Base-by-base conservation (phyloP, 2,329 filamentous ascomycete genomes). In the Tolypocladium amazonense region DNA sequence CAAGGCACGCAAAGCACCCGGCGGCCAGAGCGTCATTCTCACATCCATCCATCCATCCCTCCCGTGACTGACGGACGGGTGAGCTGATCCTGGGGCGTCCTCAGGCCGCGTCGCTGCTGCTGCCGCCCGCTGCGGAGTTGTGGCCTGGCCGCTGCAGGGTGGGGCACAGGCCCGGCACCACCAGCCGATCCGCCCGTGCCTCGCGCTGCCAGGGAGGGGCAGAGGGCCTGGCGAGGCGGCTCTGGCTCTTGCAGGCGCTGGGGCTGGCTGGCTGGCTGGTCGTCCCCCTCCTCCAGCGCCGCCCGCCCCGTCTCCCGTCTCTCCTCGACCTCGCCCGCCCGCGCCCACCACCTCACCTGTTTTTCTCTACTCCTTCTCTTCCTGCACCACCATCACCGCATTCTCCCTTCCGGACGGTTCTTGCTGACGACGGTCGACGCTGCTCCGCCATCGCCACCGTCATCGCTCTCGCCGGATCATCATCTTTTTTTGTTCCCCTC, bases 131-230 rank as follows among this genome's bases (percentile, higher is more conserved):
- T 23, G 50, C 50, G 50, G 50, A 35, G 50, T 35, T 35, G 50
- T 53, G 50, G 50, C 50, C 50, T 53, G 50, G 50, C 50, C 50
- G 50, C 27, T 53, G 50, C 50, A 53, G 56, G 57, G 62, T 62
- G 62, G 62, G 50, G 58, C 60, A 56, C 27, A 59, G 59, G 58
- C 61, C 62, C 59, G 62, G 62, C 61, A 64, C 57, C 61, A 57
- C 62, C 62, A 58, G 63, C 63, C 63, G 63, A 64, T 64, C 60
- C 63, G 59, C 63, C 62, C 62, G 63, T 63, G 56, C 60, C 52
- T 50, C 30, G 25, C 39, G 15, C 39, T 33, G 56, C 54, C n/a
- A 47, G 43, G 43, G 43, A 25, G 43, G 43, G 43, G 43, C 7
- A 23, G 41, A 23, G 41, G 41, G 9, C n/a, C 54, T 39, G 54